Percentiles rank a stretch among this genome's conserved stretches.
Evolutionary conservation across 1,284 basidiomycete species (phyloP).

Genomic region (Phenoliferia sp.): DNA sequence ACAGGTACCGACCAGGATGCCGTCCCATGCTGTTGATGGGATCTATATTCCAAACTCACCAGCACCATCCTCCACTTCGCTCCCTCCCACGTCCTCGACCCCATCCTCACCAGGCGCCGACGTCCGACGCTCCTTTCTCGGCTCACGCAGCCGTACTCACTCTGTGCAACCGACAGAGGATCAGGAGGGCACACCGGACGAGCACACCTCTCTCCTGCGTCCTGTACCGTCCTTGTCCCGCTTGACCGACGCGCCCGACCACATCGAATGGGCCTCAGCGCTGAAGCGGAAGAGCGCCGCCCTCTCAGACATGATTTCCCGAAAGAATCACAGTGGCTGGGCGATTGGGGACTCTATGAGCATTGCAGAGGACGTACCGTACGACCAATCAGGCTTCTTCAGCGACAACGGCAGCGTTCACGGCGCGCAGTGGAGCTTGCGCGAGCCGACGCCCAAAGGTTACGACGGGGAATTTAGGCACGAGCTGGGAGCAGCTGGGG

Average conservation of each 20-base stretch:
- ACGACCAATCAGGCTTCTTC: background rate
- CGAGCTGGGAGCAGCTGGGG: slow-evolving; percentile 28
- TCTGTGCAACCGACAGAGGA: no score
- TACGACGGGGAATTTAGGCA: slow-evolving; percentile 35
- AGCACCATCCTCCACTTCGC: no score
- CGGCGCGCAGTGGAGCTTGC: background rate
- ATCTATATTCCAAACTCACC: no score
- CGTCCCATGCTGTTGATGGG: no score
- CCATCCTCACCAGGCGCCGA: no score
- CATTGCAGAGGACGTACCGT: background rate
- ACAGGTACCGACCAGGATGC: no score
- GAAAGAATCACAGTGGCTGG: background rate
- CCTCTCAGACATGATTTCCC: background rate
- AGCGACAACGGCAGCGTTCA: background rate
- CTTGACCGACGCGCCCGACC: background rate
- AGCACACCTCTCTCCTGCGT: background rate
- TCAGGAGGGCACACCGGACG: no score
- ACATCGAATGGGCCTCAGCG: background rate
- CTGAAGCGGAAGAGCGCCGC: background rate
- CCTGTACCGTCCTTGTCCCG: background rate
- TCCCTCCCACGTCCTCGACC: no score
- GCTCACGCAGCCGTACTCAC: no score
- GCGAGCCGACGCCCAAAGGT: background rate
- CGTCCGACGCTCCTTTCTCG: no score
- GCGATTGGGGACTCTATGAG: background rate